Conservation (phyloP, 768 basidiomycete genomes). For the Ramaria sp. region DNA sequence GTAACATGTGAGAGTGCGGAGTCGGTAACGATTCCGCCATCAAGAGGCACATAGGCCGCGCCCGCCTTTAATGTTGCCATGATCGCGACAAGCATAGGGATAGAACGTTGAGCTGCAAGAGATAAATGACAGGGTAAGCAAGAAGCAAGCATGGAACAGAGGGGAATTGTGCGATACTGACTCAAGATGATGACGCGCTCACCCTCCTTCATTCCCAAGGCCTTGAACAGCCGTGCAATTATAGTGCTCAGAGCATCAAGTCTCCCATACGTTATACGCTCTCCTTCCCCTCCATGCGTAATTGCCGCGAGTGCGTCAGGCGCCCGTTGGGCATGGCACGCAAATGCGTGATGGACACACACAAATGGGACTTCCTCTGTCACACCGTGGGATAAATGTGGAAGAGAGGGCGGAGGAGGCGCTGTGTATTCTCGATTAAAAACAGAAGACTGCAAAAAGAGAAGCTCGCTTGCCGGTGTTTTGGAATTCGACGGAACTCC, state of each 20-base stretch:
- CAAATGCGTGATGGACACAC: conserved; percentile 49
- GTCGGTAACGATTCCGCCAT: conserved; percentile 48
- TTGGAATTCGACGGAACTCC: not conserved
- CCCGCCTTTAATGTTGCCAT: conserved; percentile 47
- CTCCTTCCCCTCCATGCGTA: conserved; percentile 23
- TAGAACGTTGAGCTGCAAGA: conserved; percentile 34
- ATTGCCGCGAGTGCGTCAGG: conserved; percentile 38
- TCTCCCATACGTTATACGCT: conserved; percentile 39
- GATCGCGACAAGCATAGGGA: conserved; percentile 42
- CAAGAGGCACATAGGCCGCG: conserved; percentile 48
- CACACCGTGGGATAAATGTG: conserved; percentile 19
- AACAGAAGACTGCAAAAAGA: not conserved
- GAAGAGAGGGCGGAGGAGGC: not conserved
- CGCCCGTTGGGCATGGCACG: conserved; percentile 29
- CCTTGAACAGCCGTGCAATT: conserved; percentile 34
- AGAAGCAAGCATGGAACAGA: too few species aligned
- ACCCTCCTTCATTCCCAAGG: conserved; percentile 32
- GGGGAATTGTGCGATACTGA: not conserved
- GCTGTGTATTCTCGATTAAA: not conserved
- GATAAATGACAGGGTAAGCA: not conserved
- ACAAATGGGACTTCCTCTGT: conserved; percentile 28
- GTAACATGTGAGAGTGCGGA: conserved; percentile 42
- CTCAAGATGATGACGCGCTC: conserved; percentile 42
- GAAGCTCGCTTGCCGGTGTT: not conserved
- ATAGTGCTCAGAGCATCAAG: conserved; percentile 39